Conservation (phyloP, 192 early-diverging fungal genomes). For the Diversispora epigaea region DNA sequence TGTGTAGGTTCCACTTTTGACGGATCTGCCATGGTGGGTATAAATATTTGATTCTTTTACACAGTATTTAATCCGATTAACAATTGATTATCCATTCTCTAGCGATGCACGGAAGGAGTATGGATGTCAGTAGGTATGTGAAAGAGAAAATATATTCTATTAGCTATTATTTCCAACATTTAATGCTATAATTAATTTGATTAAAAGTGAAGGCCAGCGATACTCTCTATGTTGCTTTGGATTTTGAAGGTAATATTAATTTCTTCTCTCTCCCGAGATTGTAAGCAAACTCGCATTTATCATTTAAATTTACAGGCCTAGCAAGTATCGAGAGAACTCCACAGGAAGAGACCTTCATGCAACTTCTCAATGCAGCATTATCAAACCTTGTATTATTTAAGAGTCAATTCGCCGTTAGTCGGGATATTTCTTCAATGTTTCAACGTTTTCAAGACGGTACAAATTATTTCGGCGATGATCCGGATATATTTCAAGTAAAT, state of each 20-base stretch:
- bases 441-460: slow-evolving; percentile 32
- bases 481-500: slow-evolving; percentile 23
- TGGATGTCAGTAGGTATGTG: slow-evolving; percentile 30
- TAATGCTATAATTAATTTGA: not conserved
- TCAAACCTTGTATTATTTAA: slow-evolving; percentile 22
- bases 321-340: slow-evolving; percentile 17
- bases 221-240: slow-evolving; percentile 28
- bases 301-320: no score
- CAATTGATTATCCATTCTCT: not conserved
- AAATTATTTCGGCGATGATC: not conserved
- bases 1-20: slow-evolving; percentile 21
- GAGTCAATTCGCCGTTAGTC: slow-evolving; percentile 17
- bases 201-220: not conserved
- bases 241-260: slow-evolving; percentile 37
- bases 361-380: not conserved
- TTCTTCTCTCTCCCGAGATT: no score
- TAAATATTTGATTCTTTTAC: not conserved
- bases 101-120: slow-evolving; percentile 33
- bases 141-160: no score
- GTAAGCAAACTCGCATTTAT: no score
- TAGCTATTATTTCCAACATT: no score
- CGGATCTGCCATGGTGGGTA: slow-evolving; percentile 24
- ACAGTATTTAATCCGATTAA: not conserved
- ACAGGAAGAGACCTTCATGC: slow-evolving; percentile 12
- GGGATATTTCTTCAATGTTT: slow-evolving; percentile 35